Percentiles rank a stretch among this genome's conserved stretches.
These are phyloP conservation scores for Salix dunnii DNA, from an alignment of 345 rosid genomes.

Conservation along the genomic window DNA sequence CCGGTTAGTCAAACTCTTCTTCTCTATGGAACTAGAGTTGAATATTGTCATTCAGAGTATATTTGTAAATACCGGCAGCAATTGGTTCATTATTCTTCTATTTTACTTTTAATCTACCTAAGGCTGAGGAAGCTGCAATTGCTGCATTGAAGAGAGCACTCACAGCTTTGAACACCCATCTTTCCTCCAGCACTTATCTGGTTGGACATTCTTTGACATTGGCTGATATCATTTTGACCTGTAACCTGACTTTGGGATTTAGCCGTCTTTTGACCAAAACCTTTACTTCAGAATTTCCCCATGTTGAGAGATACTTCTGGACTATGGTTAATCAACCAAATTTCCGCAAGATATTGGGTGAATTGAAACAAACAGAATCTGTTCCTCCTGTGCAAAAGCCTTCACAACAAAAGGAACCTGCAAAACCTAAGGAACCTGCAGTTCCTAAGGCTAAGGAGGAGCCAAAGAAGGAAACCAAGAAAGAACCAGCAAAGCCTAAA, in stretches of 20 bases:
- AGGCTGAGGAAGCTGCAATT: conserved; percentile 83
- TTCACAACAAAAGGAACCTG: conserved; percentile 50
- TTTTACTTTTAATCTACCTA: background rate
- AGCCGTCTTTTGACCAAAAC: conserved; percentile 53
- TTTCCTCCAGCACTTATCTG: conserved; percentile 72
- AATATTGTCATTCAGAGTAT: background rate
- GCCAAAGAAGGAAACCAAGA: conserved; percentile 58
- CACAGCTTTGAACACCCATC: conserved; percentile 65
- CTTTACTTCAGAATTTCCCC: conserved; percentile 86
- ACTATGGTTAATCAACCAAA: conserved; percentile 90
- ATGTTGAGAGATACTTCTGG: conserved; percentile 99
- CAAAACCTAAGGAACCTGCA: conserved; percentile 37
- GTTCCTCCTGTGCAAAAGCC: conserved; percentile 61
- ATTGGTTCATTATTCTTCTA: background rate
- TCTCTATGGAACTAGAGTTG: background rate
- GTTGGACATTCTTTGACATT: conserved; percentile 87
- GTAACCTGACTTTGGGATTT: conserved; percentile 68
- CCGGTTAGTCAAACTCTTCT: conserved; percentile 45
- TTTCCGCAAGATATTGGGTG: conserved; percentile 74
- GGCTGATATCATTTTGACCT: conserved; percentile 73
- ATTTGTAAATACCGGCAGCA: background rate
- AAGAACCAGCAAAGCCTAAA: conserved; percentile 77
- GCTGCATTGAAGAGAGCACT: conserved; percentile 72
- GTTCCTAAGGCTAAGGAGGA: conserved; percentile 49
- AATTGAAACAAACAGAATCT: conserved; percentile 72